phyloP scores from a whole-genome alignment of 1,284 basidiomycete species.

The Amylostereum chailletii region DNA sequence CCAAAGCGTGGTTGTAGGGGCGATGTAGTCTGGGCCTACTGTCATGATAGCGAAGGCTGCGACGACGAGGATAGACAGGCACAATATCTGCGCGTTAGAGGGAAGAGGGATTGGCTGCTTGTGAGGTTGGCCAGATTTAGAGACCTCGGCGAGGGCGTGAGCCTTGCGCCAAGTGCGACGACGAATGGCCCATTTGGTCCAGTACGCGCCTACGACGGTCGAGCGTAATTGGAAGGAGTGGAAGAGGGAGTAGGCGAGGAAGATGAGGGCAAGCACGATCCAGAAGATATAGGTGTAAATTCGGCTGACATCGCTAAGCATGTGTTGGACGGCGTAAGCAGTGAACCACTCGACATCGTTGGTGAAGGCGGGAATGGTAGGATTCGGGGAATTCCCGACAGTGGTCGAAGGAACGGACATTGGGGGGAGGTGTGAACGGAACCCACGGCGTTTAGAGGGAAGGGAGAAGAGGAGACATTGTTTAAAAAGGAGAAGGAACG shows the following conservation, averaged over 20 bases:
- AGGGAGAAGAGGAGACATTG: no score
- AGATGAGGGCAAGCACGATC: constrained; percentile 35
- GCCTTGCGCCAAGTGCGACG: constrained; percentile 42
- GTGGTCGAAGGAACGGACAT: no score
- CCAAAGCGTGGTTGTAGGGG: constrained; percentile 43
- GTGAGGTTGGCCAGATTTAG: constrained; percentile 24
- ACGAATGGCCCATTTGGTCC: constrained; percentile 47
- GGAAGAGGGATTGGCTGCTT: constrained; percentile 45
- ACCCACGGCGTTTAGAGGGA: no score
- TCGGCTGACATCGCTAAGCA: constrained; percentile 38
- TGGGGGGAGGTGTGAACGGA: no score
- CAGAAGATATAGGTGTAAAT: constrained; percentile 51
- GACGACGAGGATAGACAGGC: constrained; percentile 32
- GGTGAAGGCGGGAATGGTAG: constrained; percentile 33
- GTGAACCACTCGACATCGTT: constrained; percentile 46
- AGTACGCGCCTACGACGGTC: constrained; percentile 37
- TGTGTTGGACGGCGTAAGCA: constrained; percentile 46
- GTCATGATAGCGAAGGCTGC: constrained; percentile 40
- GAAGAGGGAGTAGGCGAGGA: constrained; percentile 29
- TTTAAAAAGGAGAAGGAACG: no score
- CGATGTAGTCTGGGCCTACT: constrained; percentile 70
- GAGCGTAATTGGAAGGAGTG: constrained; percentile 32
- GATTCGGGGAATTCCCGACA: constrained; percentile 22
- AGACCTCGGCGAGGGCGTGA: constrained; percentile 23
- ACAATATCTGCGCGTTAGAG: constrained; percentile 53